Percentiles rank a stretch among this genome's conserved stretches.
Conservation (phyloP, 2,329 filamentous ascomycete genomes). For the Verticillium zaregamsianum region DNA sequence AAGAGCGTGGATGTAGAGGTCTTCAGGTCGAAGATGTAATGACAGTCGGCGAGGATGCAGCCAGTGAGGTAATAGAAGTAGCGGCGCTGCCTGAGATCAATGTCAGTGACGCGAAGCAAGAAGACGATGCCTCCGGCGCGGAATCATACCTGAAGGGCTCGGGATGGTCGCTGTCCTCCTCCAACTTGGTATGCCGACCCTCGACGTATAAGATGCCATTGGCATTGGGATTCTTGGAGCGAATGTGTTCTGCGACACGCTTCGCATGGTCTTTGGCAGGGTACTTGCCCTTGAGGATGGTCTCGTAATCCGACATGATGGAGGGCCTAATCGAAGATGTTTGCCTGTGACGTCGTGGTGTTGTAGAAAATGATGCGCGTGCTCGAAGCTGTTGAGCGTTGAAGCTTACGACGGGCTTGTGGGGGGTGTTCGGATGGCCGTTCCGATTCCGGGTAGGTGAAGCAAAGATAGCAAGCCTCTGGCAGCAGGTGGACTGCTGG, state of each 20-base stretch:
- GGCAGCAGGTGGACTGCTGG: neutral
- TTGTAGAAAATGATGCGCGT: neutral
- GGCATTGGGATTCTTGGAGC: conserved; percentile 58
- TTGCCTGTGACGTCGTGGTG: neutral
- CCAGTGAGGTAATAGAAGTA: conserved; percentile 95
- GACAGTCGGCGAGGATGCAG: conserved; percentile 73
- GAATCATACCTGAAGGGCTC: conserved; percentile 67
- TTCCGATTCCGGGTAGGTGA: neutral
- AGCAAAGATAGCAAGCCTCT: neutral
- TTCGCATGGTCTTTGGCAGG: conserved; percentile 85
- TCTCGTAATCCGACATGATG: conserved; percentile 34
- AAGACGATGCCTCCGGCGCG: neutral
- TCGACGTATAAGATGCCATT: conserved; percentile 84
- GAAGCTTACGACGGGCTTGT: neutral
- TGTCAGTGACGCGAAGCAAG: neutral
- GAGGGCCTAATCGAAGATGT: neutral
- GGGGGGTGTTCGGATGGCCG: neutral
- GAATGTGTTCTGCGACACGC: conserved; percentile 77
- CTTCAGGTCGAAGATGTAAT: conserved; percentile 75
- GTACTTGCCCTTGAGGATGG: conserved; percentile 59
- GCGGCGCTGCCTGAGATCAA: conserved; percentile 66
- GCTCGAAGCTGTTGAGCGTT: neutral
- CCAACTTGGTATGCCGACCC: conserved; percentile 72
- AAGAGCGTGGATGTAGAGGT: conserved; percentile 75
- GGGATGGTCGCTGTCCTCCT: conserved; percentile 85